These are phyloP conservation scores for Mesotaenium endlicherianum DNA, from an alignment of 139 green algal species.

Conservation along the genomic window DNA sequence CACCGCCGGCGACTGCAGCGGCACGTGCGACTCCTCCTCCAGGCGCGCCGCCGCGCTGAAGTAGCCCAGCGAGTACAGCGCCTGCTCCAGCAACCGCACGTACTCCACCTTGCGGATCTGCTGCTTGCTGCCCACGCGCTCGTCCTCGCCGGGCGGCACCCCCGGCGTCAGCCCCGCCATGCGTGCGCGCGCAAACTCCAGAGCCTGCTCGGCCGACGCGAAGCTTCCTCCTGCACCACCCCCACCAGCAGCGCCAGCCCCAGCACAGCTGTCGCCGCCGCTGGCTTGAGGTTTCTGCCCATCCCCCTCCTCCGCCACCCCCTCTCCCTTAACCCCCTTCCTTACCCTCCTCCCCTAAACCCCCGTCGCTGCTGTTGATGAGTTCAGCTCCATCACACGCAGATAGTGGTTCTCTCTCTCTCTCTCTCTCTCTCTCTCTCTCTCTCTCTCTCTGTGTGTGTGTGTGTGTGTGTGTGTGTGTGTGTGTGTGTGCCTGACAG, in stretches of 20 bases:
- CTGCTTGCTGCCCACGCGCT: conserved; percentile 16
- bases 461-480: no score
- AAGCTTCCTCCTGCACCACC: background rate
- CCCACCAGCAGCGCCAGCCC: background rate
- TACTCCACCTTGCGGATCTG: conserved; percentile 33
- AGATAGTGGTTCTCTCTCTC: no score
- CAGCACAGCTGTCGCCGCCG: background rate
- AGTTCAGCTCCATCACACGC: no score
- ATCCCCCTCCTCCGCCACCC: background rate
- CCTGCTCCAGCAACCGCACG: conserved; percentile 29
- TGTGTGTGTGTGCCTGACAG: no score
- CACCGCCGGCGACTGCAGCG: conserved; percentile 39
- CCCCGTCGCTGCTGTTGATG: no score
- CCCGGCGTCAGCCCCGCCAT: no score
- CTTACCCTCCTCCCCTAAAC: background rate
- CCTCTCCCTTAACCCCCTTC: background rate
- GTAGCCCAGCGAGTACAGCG: conserved; percentile 36
- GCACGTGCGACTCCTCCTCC: conserved; percentile 45
- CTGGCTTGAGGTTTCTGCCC: no score
- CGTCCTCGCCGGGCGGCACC: conserved; percentile 12
- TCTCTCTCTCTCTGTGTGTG: no score
- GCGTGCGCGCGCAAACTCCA: background rate
- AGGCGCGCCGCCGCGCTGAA: conserved; percentile 3
- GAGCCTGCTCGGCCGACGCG: background rate
- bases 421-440: no score